A percentile compares a stretch with the other conserved stretches of the same genome.
These are phyloP conservation scores for Aegilops umbellulata DNA, from an alignment of 176 grass and related monocot species.

Conservation along the genomic window DNA sequence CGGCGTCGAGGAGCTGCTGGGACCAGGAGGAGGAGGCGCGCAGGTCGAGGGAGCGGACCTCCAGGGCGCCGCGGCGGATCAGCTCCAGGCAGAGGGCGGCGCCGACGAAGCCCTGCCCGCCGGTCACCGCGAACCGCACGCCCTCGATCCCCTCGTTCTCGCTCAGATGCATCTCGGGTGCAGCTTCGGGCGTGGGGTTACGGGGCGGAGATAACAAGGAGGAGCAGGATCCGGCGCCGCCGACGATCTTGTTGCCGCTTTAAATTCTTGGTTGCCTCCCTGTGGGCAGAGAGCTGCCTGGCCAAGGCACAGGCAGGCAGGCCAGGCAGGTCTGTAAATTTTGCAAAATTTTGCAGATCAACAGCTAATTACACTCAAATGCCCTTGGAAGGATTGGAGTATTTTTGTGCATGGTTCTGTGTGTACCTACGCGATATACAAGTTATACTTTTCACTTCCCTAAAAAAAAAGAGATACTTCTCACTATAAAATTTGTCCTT, in stretches of 20 bases:
- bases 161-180: slow-evolving; percentile 66
- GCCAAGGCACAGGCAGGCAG: too few relatives aligned
- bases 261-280: not conserved
- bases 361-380: too few relatives aligned
- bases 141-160: slow-evolving; percentile 78
- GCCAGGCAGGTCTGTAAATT: too few relatives aligned
- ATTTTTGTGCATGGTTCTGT: too few relatives aligned
- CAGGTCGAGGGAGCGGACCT: slow-evolving; percentile 77
- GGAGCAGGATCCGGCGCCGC: not conserved
- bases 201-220: slow-evolving; percentile 12
- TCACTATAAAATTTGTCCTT: too few relatives aligned
- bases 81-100: slow-evolving; percentile 77
- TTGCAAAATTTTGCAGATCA: too few relatives aligned
- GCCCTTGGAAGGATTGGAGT: too few relatives aligned
- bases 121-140: slow-evolving; percentile 70
- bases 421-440: too few relatives aligned
- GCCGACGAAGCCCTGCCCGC: slow-evolving; percentile 78
- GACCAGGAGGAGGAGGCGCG: slow-evolving; percentile 58
- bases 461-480: too few relatives aligned
- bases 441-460: too few relatives aligned
- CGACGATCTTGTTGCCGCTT: not conserved
- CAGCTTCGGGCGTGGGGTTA: not conserved
- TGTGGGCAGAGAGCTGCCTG: too few relatives aligned
- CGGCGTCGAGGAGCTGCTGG: slow-evolving; percentile 41
- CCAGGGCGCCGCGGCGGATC: slow-evolving; percentile 62